A percentile compares a stretch with the other conserved stretches of the same genome.
These are phyloP conservation scores for Salix brachista DNA, from an alignment of 345 rosid genomes.

Conservation along the genomic window DNA sequence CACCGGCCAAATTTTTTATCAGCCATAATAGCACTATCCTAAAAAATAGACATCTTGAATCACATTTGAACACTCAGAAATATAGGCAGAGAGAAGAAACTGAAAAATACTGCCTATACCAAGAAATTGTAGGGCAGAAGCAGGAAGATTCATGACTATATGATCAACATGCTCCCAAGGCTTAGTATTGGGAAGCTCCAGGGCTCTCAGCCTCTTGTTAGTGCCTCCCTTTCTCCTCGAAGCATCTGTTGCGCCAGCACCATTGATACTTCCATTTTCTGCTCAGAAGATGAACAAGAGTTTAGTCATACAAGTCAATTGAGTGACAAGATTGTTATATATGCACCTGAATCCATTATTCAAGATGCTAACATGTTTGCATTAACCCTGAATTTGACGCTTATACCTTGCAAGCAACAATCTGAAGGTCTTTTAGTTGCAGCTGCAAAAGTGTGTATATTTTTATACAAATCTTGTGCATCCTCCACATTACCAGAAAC, in stretches of 20 bases:
- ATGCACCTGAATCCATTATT: background rate
- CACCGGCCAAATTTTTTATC: no score
- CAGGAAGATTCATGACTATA: conserved; percentile 97
- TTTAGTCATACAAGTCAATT: background rate
- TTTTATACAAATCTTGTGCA: conserved; percentile 19
- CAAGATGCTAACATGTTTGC: conserved; percentile 4
- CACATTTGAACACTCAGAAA: background rate
- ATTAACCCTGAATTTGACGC: conserved; percentile 2
- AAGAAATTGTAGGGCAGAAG: conserved; percentile 80
- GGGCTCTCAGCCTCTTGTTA: conserved; percentile 59
- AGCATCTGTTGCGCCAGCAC: conserved; percentile 12
- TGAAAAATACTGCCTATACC: conserved; percentile 35
- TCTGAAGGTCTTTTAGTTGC: conserved; percentile 49
- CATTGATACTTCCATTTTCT: conserved; percentile 32
- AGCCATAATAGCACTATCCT: no score
- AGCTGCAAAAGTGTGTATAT: conserved; percentile 25
- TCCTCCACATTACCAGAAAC: conserved; percentile 24
- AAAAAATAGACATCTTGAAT: no score
- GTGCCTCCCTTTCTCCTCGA: conserved; percentile 38
- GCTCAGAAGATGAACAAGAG: background rate
- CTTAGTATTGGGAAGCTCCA: conserved; percentile 45
- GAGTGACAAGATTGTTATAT: background rate
- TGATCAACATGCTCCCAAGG: conserved; percentile 93
- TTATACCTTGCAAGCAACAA: conserved; percentile 46
- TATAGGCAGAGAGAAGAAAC: background rate